Base-by-base conservation (phyloP, 2,329 filamentous ascomycete species). In the Iodosphaeria phyllophila region DNA sequence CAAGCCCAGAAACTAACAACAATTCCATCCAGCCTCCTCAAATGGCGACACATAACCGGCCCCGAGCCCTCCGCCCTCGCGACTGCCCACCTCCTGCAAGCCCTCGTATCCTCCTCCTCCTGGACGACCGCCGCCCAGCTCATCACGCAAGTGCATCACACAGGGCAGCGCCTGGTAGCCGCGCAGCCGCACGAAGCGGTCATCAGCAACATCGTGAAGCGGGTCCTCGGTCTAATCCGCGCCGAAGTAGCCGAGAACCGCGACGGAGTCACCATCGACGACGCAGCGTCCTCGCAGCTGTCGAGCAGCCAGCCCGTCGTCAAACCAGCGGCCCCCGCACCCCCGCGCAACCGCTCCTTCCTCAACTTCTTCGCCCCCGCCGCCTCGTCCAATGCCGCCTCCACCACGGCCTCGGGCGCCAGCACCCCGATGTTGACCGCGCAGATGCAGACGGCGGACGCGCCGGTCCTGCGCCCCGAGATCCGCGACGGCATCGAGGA, bases 401-500 rank as follows among this genome's bases (percentile, higher is more conserved):
- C 58, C 6, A 34, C 32, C 11, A 30, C 38, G 12, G 51, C 48
- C 20, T 64, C 53, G 8, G 58, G 59, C 13, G 41, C 57, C 6
- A 64, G 60, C 10, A 64, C 59, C n/a, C 56, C 63, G 13, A 42
- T 55, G 27, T n/a, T n/a, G n/a, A n/a, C n/a, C n/a, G 37, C 37
- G 4, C 41, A 42, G 22, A 33, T 40, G 0, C 50, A 51, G 35
- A 47, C 48, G 10, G 52, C 57, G 22, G 60, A 59, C 31, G 48
- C 56, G 27, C 64, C 77, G 31, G 76, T 91, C 33, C 59, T 95
- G 30, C 77, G 83, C 31, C 80, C 80, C 9, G 89, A 95, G 49
- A 76, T 95, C 14, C 74, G 93, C 35, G 79, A 89, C 39, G 89
- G 84, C 20, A 93, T 98, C 40, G 74, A 82, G 40, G 89, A 98